Evolutionary conservation across 2,329 filamentous ascomycete species (phyloP), one percentile per base, ranked within the genome.

Genomic region (Exophiala lecanii-corni): DNA sequence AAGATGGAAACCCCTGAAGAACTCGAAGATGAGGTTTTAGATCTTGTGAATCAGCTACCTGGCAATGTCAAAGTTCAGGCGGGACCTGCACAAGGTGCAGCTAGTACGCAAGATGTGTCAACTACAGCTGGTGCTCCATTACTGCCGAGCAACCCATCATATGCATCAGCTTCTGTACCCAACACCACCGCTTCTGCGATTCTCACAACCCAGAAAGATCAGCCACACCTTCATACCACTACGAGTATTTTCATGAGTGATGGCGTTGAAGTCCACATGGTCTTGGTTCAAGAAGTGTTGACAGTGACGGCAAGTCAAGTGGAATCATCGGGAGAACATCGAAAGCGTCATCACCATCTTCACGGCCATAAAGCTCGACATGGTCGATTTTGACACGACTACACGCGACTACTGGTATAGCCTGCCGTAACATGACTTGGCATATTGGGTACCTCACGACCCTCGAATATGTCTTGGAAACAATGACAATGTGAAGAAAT

Each of bases 1-100:
- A 69, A 72, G 38, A 75, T 91, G 59, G 59, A 76, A 1, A 49
- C 81, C 1, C 83, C 85, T 2, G 49, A 63, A 0, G 54, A 59
- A 0, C 62, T 92, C 15, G 58, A 62, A 1, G 50, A 69, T 6
- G 87, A 94, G 48, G 18, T 10, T 15, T 32, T 54, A 48, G 66
- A 88, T 56, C 74, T 78, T 38, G 55, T 62, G 2, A 75, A 78
- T 7, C 69, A 76, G 5, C 64, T 78, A 41, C 87, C 88, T 4
- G 86, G 88, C 32, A 73, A 76, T 45, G 64, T 79, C 15, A 48
- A 61, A 4, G 70, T 84, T 46, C 51, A 62, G 28, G 59, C 56
- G 43, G 72, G 72, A 3, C 70, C 71, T 9, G 66, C 42, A 3
- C 65, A 65, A 31, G 70, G 68, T 13, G 19, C 39, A 6, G 17